phyloP scores from a whole-genome alignment of 139 green algal species.

The Haematococcus lacustris region DNA sequence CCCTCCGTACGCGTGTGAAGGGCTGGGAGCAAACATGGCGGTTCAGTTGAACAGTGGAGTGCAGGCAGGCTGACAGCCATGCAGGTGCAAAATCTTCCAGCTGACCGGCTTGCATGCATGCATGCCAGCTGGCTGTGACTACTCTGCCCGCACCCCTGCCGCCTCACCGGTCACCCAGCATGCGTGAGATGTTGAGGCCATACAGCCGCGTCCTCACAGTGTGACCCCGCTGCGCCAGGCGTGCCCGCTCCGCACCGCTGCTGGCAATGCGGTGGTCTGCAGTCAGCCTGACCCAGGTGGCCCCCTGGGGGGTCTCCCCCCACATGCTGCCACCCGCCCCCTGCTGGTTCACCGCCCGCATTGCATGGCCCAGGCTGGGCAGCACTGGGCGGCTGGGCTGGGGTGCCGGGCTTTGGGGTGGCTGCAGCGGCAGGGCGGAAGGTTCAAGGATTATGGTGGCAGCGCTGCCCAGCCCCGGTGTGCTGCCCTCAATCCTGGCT shows the following conservation, averaged over 20 bases:
- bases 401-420: background rate
- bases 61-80: too few species aligned
- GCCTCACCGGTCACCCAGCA: constrained; percentile 50
- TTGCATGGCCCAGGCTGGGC: background rate
- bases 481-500: too few species aligned
- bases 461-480: too few species aligned
- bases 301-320: background rate
- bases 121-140: background rate
- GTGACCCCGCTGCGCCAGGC: constrained; percentile 28
- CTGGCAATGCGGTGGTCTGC: constrained; percentile 49
- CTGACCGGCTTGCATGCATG: background rate
- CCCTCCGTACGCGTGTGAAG: too few species aligned
- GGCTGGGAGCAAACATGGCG: too few species aligned
- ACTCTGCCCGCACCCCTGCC: constrained; percentile 6
- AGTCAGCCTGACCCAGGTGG: constrained; percentile 22
- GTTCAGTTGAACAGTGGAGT: too few species aligned
- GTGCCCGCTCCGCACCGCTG: constrained; percentile 25
- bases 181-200: constrained; percentile 52
- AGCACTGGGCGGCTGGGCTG: too few species aligned
- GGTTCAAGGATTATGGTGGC: too few species aligned
- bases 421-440: background rate
- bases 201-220: constrained; percentile 35
- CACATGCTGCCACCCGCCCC: background rate
- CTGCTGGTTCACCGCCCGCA: background rate
- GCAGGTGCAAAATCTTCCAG: too few species aligned